Base-by-base conservation (phyloP, 805 yeast species). In the Suhomyces pyralidae region DNA sequence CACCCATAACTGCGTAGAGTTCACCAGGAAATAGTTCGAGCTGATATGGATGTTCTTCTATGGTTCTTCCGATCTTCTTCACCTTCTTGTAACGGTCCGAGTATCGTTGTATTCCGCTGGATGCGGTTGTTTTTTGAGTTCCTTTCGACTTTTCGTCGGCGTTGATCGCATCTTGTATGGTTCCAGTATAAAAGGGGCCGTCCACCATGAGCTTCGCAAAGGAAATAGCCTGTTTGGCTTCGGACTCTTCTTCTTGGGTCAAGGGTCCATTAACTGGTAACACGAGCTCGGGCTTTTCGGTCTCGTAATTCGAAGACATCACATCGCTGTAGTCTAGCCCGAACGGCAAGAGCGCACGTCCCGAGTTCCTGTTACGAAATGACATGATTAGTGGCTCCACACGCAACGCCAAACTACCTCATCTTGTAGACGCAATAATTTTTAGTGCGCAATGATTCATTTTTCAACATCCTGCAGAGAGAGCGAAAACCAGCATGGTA, bases 101-200 rank as follows among this genome's bases (percentile, higher is more conserved):
- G 64, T 90, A 90, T 61, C 97, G 78, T 63, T 85, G 82, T 43
- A 92, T 80, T 1, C 93, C 91, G 64, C 89, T 96, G 0, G 69
- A 61, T 0, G 63, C 59, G 2, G 63, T 60, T 14, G 66, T 60
- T n/a, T 55, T 51, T 40, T 64, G 64, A 17, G 50, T 50, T 3
- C 17, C 48, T 45, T 67, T 65, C 43, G 58, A 53, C 34, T 52
- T 48, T 4, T 52, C 57, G 15, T 53, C 58, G 5, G 59, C 53
- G 9, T 59, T 68, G 22, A 45, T 36, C 17, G 65, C 62, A 30
- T 72, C 70, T 5, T 70, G 53, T 22, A 78, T 65, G 1, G 81
- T 68, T 0, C 90, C 91, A 0, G 90, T 80, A 60, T 74, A 84
- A 54, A 87, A 86, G 0, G 89, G 83, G 0, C 90, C 86, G 54